Evolutionary conservation across 2,329 filamentous ascomycete genomes (phyloP), one percentile per base, ranked within the genome.

Genomic region (Colletotrichum gigasporum): DNA sequence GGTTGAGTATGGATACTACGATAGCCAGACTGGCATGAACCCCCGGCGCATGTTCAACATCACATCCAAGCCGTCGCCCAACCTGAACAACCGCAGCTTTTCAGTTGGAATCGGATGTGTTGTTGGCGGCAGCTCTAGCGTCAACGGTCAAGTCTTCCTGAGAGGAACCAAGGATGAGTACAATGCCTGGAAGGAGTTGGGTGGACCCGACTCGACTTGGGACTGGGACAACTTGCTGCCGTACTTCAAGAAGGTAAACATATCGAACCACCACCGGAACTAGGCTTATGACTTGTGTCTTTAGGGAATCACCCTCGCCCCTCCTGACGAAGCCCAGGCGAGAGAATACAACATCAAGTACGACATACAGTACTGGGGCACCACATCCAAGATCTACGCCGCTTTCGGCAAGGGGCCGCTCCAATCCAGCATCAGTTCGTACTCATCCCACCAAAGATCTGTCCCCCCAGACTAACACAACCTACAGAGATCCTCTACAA

Each of bases 131-230:
- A 74, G 76, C 12, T 77, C 75, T 4, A 74, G 74, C 5, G 67
- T 81, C 48, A 82, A 82, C 69, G 74, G 72, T 11, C 74, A 79
- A 67, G 71, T 78, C 26, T 78, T 75, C 68, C 71, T 76, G 32
- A 71, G 76, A 11, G 76, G 77, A 2, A 72, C 73, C 4, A 69
- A 70, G n/a, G 69, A 72, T 1, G 80, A 81, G 37, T 82, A 82
- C 47, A 72, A 83, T 50, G 72, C 74, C 1, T 85, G 83, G 82
- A 75, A 75, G 34, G 70, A 71, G 3, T 69, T 85, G 2, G 83
- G 82, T 0, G 82, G 82, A 37, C 69, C 76, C 0, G 81, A 78
- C 3, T 84, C 80, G 79, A 73, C 72, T 12, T 83, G 79, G 73
- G 71, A 79, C 7, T 75, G 72, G 73, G 59, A 71, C 12, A 63